Base-by-base conservation (phyloP, 164 flowering plant species). In the Kalanchoe fedtschenkoi region DNA sequence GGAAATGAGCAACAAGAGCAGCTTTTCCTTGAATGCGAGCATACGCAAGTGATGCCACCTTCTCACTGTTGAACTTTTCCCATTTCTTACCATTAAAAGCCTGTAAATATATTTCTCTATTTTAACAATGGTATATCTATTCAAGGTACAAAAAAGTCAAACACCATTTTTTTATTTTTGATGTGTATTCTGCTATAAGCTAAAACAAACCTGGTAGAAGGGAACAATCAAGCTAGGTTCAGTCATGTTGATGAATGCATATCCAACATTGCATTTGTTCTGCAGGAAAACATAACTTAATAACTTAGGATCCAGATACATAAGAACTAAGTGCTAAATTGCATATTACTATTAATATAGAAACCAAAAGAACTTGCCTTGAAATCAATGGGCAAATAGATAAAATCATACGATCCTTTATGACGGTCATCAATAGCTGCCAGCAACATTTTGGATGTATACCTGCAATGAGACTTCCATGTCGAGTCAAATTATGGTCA, bases 51-150 rank as follows among this genome's bases (percentile, higher is more conserved):
- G 85, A 74, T 60, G 91, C 96, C 60, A 89, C 93, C 80, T 89
- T 89, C 65, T 85, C 96, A 67, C 96, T 87, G 67, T 87, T 89
- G 77, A 89, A 89, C 70, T 89, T 89, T 76, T 89, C 96, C 96
- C 96, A 89, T 61, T 81, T 89, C 65, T 85, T 87, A 2, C 96
- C 96, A 72, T 88, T 76, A 62, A 88, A 88, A 63, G 91, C 76
- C 96, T 88, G 83, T 70, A 66, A 30, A 62, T 22, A 41, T 44
- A 34, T 3, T 9, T 30, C 1, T 41, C 22, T 19, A 53, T 14
- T 6, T 15, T 58, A 21, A 58, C 37, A 19, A 34, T 46, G 10
- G 54, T 46, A 34, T 32, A 21, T 10, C 2, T 29, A 53, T 0
- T 51, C 38, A 34, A 55, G 9, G 21, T 37, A n/a, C n/a, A 39